These are phyloP conservation scores for Rhizopus stolonifer DNA, from an alignment of 371 early-diverging fungal genomes.

Conservation along the genomic window DNA sequence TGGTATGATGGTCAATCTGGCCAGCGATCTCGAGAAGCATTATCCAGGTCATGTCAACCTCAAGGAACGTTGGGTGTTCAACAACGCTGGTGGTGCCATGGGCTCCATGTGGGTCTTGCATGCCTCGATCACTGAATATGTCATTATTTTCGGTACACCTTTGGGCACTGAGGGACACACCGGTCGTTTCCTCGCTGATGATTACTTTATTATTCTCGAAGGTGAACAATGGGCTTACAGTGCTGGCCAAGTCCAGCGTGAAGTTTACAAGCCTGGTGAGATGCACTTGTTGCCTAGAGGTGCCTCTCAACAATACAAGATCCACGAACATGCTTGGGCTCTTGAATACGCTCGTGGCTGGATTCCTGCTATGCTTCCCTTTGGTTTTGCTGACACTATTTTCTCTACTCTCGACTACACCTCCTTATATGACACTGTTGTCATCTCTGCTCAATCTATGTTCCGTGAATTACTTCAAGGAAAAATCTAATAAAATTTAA, in stretches of 20 bases:
- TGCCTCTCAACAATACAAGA: constrained; percentile 52
- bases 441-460: constrained; percentile 32
- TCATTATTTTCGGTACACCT: constrained; percentile 58
- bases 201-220: constrained; percentile 58
- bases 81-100: constrained; percentile 62
- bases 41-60: constrained; percentile 48
- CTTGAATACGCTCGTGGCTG: constrained; percentile 58
- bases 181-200: constrained; percentile 52
- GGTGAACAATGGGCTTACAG: constrained; percentile 59
- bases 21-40: constrained; percentile 34
- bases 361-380: constrained; percentile 58
- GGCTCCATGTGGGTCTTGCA: constrained; percentile 57
- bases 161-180: constrained; percentile 60
- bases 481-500: constrained; percentile 36
- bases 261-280: constrained; percentile 47
- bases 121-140: constrained; percentile 54
- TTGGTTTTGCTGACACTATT: constrained; percentile 49
- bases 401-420: constrained; percentile 50
- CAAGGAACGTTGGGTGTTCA: constrained; percentile 55
- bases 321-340: constrained; percentile 55
- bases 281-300: constrained; percentile 55
- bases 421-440: constrained; percentile 35
- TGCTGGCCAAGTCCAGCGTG: constrained; percentile 41
- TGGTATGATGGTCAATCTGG: constrained; percentile 35
- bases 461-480: constrained; percentile 37